phyloP scores from a whole-genome alignment of 1,284 basidiomycete genomes.

The Apiotrichum akiyoshidainum region DNA sequence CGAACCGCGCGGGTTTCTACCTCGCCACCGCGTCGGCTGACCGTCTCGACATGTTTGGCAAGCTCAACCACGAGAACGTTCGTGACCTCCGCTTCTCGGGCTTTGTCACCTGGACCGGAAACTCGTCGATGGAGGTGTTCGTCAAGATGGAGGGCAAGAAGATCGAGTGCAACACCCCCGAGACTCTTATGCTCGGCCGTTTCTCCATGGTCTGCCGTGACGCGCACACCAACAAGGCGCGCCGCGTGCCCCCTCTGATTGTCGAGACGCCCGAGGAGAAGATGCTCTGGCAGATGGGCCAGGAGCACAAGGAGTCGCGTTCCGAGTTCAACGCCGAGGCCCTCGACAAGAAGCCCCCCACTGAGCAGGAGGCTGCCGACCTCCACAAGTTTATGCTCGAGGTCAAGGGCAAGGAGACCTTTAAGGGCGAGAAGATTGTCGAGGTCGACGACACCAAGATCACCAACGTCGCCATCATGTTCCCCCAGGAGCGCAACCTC shows the following conservation, averaged over 20 bases:
- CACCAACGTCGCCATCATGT: slow-evolving; percentile 59
- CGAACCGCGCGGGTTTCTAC: slow-evolving; percentile 65
- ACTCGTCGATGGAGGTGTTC: slow-evolving; percentile 73
- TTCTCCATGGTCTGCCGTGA: slow-evolving; percentile 82
- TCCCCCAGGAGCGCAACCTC: slow-evolving; percentile 78
- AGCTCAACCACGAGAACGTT: slow-evolving; percentile 52
- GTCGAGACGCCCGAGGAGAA: slow-evolving; percentile 64
- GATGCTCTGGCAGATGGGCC: slow-evolving; percentile 63
- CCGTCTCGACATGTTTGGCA: slow-evolving; percentile 53
- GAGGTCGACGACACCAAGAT: slow-evolving; percentile 45
- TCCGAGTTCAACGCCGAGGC: slow-evolving; percentile 58
- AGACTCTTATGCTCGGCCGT: slow-evolving; percentile 55
- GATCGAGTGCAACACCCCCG: slow-evolving; percentile 57
- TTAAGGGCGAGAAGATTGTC: slow-evolving; percentile 41
- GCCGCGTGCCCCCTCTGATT: slow-evolving; percentile 63
- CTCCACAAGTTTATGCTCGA: slow-evolving; percentile 67
- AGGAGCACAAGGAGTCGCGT: slow-evolving; percentile 61
- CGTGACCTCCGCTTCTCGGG: slow-evolving; percentile 67
- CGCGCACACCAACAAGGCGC: slow-evolving; percentile 62
- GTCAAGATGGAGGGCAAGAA: slow-evolving; percentile 71
- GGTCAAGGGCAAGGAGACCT: slow-evolving; percentile 37
- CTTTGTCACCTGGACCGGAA: slow-evolving; percentile 73
- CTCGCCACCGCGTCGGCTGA: slow-evolving; percentile 79
- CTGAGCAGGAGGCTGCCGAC: slow-evolving; percentile 62
- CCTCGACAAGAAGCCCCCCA: slow-evolving; percentile 68